A percentile compares a stretch with the other conserved stretches of the same genome.
These are phyloP conservation scores for Alternaria triticina DNA, from an alignment of 2,329 filamentous ascomycete species.

Conservation along the genomic window DNA sequence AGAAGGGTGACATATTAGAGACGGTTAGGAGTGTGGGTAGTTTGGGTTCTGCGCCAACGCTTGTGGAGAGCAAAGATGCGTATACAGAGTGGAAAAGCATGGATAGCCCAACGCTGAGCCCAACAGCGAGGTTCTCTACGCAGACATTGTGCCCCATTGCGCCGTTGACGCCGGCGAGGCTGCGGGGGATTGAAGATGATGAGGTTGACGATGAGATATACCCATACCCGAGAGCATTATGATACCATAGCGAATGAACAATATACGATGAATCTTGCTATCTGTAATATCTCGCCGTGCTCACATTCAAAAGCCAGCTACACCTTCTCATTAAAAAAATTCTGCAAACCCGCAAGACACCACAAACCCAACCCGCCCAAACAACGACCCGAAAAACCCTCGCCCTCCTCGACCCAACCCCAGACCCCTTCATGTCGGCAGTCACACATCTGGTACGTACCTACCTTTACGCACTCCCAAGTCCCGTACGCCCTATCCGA, in stretches of 20 bases:
- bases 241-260: constrained; percentile 13
- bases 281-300: not conserved
- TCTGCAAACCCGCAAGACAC: not conserved
- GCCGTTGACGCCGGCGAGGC: constrained; percentile 34
- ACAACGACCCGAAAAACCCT: not conserved
- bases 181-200: constrained; percentile 34
- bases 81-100: constrained; percentile 30
- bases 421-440: constrained; percentile 6
- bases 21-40: constrained; percentile 43
- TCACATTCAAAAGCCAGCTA: not conserved
- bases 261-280: not conserved
- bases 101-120: constrained; percentile 32
- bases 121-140: constrained; percentile 31
- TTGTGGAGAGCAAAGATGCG: constrained; percentile 36
- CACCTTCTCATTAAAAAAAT: not conserved
- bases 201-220: constrained; percentile 35
- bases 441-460: not conserved
- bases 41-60: constrained; percentile 40
- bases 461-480: not conserved
- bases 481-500: not conserved
- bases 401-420: not conserved
- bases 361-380: not conserved
- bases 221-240: constrained; percentile 24
- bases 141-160: constrained; percentile 38
- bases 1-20: constrained; percentile 43